A percentile compares a stretch with the other conserved stretches of the same genome.
Evolutionary conservation across 2,329 filamentous ascomycete genomes (phyloP).

Genomic region (Verticillium klebahnii): DNA sequence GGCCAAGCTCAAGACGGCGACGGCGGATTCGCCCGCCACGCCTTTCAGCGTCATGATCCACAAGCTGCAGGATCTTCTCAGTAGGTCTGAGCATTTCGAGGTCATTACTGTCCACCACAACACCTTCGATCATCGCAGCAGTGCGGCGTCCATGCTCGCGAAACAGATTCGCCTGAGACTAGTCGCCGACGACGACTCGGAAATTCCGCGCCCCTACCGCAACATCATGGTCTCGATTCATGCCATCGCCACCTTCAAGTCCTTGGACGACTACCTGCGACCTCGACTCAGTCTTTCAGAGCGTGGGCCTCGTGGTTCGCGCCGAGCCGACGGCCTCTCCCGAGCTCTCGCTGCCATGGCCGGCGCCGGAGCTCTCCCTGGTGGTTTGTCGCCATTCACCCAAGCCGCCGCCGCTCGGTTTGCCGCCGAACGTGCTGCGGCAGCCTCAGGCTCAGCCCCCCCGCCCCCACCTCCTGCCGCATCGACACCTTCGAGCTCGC

Average conservation of each 20-base stretch:
- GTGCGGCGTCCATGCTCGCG: slow-evolving; percentile 89
- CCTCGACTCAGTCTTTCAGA: slow-evolving; percentile 82
- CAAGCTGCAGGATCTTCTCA: slow-evolving; percentile 93
- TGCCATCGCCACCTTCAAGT: slow-evolving; percentile 96
- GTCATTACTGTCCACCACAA: slow-evolving; percentile 94
- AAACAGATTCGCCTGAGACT: slow-evolving; percentile 91
- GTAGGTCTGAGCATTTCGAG: slow-evolving; percentile 96
- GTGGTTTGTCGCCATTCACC: slow-evolving; percentile 32
- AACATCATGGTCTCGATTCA: slow-evolving; percentile 99
- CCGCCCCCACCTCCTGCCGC: slow-evolving; percentile 30
- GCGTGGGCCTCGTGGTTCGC: slow-evolving; percentile 54
- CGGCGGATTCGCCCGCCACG: slow-evolving; percentile 66
- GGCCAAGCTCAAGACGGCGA: slow-evolving; percentile 59
- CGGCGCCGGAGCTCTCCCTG: slow-evolving; percentile 56
- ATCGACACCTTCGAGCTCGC: slow-evolving; percentile 37
- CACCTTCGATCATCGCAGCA: slow-evolving; percentile 84
- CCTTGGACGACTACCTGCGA: slow-evolving; percentile 89
- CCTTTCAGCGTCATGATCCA: slow-evolving; percentile 87
- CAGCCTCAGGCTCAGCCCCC: slow-evolving; percentile 28
- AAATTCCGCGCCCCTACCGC: slow-evolving; percentile 80
- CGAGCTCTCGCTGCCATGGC: slow-evolving; percentile 73
- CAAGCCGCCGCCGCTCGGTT: slow-evolving; percentile 40
- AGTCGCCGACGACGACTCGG: slow-evolving; percentile 82
- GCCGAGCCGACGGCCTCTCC: slow-evolving; percentile 59
- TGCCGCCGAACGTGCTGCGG: slow-evolving; percentile 34